phyloP scores from a whole-genome alignment of 2,329 filamentous ascomycete species.

The Cryphonectria japonica region DNA sequence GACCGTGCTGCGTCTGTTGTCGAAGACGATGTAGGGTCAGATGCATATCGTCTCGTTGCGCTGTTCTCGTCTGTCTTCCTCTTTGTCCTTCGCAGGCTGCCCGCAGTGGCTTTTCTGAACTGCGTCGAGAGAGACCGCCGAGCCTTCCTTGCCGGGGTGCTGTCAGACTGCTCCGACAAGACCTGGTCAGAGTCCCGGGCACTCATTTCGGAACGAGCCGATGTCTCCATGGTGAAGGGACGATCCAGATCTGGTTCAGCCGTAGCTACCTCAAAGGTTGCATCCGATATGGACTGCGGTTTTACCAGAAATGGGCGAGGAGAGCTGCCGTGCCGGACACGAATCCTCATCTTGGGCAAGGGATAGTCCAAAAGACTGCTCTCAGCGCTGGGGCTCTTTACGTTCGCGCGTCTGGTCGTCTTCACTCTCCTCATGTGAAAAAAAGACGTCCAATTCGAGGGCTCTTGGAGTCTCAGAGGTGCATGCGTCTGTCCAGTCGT shows the following conservation, averaged over 20 bases:
- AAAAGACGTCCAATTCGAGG: slow-evolving; percentile 57
- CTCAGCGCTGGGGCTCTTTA: slow-evolving; percentile 33
- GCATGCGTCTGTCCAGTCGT: slow-evolving; percentile 28
- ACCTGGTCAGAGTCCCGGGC: slow-evolving; percentile 19
- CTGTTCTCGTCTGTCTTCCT: slow-evolving; percentile 48
- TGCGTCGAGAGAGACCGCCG: slow-evolving; percentile 63
- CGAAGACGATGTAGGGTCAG: slow-evolving; percentile 50
- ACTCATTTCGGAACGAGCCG: slow-evolving; percentile 21
- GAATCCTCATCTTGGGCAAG: slow-evolving; percentile 39
- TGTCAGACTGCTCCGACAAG: slow-evolving; percentile 39
- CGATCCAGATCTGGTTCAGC: slow-evolving; percentile 23
- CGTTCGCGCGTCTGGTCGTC: slow-evolving; percentile 35
- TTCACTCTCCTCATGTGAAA: slow-evolving; percentile 52
- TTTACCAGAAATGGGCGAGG: slow-evolving; percentile 44
- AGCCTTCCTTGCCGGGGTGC: slow-evolving; percentile 49
- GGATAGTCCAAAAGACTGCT: slow-evolving; percentile 39
- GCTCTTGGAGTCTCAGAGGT: slow-evolving; percentile 30
- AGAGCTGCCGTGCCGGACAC: slow-evolving; percentile 33
- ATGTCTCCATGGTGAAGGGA: slow-evolving; percentile 17
- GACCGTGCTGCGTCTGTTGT: slow-evolving; percentile 34
- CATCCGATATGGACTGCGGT: slow-evolving; percentile 35
- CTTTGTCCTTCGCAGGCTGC: slow-evolving; percentile 61
- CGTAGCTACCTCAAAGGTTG: slow-evolving; percentile 19
- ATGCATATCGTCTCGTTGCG: slow-evolving; percentile 55
- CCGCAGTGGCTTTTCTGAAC: slow-evolving; percentile 59